Evolutionary conservation across 176 grass and related monocot genomes (phyloP).

Genomic region (Rhynchospora tenuis): DNA sequence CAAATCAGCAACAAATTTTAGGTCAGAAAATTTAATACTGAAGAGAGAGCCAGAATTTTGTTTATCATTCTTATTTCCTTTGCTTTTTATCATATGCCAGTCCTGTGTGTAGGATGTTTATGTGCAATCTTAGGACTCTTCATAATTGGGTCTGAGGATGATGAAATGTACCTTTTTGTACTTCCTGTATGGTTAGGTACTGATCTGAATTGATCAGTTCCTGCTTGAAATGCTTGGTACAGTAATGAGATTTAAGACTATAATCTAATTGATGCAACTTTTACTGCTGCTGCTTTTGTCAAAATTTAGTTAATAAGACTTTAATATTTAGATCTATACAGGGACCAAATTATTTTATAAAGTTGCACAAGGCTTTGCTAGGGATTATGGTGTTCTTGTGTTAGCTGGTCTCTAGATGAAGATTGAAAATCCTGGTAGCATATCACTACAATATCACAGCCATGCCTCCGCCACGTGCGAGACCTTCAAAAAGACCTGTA

Average conservation of each 20-base stretch:
- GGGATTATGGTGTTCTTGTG: slow-evolving; percentile 9
- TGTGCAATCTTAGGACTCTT: not conserved
- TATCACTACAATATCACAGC: slow-evolving; percentile 18
- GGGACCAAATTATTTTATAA: too few species aligned
- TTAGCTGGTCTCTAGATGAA: slow-evolving; percentile 43
- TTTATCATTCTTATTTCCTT: not conserved
- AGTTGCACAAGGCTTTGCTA: not conserved
- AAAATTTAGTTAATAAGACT: not conserved
- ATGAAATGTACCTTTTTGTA: not conserved
- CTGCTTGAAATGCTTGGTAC: not conserved
- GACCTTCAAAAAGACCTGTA: slow-evolving; percentile 72
- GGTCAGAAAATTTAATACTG: not conserved
- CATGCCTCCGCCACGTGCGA: slow-evolving; percentile 47
- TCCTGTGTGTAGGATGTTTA: not conserved
- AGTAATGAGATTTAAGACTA: not conserved
- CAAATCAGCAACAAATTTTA: not conserved
- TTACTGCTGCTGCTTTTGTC: not conserved
- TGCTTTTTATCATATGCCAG: not conserved
- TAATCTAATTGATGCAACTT: not conserved
- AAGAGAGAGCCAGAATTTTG: not conserved
- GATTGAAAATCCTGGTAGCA: slow-evolving; percentile 23
- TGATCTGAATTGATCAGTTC: not conserved
- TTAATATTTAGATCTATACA: too few species aligned
- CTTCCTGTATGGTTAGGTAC: not conserved
- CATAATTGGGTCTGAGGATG: not conserved